Conservation (phyloP, 2,329 filamentous ascomycete genomes). For the Fusarium brachygibbosum region DNA sequence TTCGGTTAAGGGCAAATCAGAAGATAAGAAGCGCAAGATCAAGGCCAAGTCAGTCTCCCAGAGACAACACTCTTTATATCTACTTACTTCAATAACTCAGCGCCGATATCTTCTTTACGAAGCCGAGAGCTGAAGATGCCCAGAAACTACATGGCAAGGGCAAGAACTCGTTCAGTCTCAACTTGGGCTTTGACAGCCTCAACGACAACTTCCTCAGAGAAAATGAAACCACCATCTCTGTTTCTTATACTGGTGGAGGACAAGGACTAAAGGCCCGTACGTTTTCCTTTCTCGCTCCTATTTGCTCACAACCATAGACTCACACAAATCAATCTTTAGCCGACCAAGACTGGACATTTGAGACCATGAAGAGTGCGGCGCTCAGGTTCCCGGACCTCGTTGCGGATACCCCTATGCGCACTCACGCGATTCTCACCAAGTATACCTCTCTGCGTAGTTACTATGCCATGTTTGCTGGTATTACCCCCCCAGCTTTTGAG, state of each 20-base stretch:
- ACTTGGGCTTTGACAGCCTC: no score
- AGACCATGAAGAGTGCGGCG: slow-evolving; percentile 17
- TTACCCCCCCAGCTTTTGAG: background rate
- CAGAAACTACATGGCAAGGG: background rate
- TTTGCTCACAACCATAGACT: background rate
- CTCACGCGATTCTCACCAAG: slow-evolving; percentile 22
- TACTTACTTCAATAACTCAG: no score
- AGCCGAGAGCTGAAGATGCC: no score
- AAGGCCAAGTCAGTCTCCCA: slow-evolving; percentile 8
- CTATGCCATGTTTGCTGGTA: background rate
- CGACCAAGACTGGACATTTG: slow-evolving; percentile 16
- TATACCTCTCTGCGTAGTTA: slow-evolving; percentile 20
- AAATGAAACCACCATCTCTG: slow-evolving; percentile 24
- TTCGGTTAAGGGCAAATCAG: slow-evolving; percentile 8
- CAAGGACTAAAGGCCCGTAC: slow-evolving; percentile 14
- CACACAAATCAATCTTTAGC: background rate
- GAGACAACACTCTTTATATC: no score
- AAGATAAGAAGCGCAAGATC: background rate
- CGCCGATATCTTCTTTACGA: no score
- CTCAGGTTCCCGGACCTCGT: slow-evolving; percentile 14
- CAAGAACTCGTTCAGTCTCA: no score
- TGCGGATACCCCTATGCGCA: slow-evolving; percentile 19
- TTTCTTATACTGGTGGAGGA: slow-evolving; percentile 21
- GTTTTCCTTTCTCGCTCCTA: background rate
- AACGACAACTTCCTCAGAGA: no score